phyloP scores from a whole-genome alignment of 2,329 filamentous ascomycete species.

The Rachicladosporium sp. region DNA sequence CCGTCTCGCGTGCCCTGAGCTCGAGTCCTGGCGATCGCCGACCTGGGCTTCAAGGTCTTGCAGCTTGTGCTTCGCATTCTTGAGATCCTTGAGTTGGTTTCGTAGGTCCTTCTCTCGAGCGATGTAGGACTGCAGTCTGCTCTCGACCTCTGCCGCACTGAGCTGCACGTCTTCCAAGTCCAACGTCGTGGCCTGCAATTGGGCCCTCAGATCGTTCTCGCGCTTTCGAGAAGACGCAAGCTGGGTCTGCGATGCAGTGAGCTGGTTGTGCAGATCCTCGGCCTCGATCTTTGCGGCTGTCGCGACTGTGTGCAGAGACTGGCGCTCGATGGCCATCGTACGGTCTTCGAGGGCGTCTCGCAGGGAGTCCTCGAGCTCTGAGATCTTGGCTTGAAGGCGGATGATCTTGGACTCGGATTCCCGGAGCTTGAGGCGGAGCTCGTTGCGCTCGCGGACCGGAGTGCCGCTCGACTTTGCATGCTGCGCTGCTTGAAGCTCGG shows the following conservation, averaged over 20 bases:
- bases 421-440: slow-evolving; percentile 21
- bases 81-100: slow-evolving; percentile 21
- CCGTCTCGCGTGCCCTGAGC: slow-evolving; percentile 21
- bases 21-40: slow-evolving; percentile 29
- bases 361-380: slow-evolving; percentile 46
- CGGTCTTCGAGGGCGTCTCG: slow-evolving; percentile 41
- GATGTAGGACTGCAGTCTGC: slow-evolving; percentile 13
- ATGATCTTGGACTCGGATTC: slow-evolving; percentile 24
- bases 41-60: slow-evolving; percentile 32
- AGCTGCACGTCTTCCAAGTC: slow-evolving; percentile 38
- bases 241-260: slow-evolving; percentile 55
- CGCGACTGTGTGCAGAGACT: slow-evolving; percentile 48
- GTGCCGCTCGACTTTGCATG: slow-evolving; percentile 13
- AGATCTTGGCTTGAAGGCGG: slow-evolving; percentile 40
- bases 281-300: slow-evolving; percentile 47
- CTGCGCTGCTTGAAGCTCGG: slow-evolving; percentile 22
- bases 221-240: slow-evolving; percentile 45
- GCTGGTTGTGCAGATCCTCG: slow-evolving; percentile 52
- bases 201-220: slow-evolving; percentile 50
- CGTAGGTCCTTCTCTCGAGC: slow-evolving; percentile 28
- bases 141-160: slow-evolving; percentile 39
- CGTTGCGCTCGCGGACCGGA: slow-evolving; percentile 24
- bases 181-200: slow-evolving; percentile 48
- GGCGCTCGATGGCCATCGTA: slow-evolving; percentile 41
- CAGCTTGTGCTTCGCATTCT: slow-evolving; percentile 18